Percentiles rank a stretch among this genome's conserved stretches.
These are phyloP conservation scores for Geoglossum cookeanum DNA, from an alignment of 2,329 filamentous ascomycete species.

Conservation along the genomic window DNA sequence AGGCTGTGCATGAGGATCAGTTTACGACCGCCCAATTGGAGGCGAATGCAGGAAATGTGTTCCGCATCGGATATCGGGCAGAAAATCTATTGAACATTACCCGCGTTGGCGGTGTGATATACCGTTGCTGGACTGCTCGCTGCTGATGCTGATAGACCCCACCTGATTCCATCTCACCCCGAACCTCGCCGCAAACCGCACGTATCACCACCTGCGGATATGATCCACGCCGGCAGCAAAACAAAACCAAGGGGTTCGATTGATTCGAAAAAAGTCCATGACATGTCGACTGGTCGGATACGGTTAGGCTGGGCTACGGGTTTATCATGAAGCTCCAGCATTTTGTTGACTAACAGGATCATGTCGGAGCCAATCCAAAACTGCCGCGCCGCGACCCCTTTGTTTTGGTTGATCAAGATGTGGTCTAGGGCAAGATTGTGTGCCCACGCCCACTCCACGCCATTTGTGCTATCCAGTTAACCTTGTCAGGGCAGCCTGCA, in stretches of 20 bases:
- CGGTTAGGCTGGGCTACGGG: neutral
- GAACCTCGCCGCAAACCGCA: neutral
- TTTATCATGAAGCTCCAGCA: neutral
- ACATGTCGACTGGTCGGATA: neutral
- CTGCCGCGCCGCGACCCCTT: neutral
- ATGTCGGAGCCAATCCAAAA: neutral
- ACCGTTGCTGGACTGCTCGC: no score
- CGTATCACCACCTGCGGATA: neutral
- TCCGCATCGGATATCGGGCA: conserved; percentile 1
- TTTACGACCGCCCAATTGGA: neutral
- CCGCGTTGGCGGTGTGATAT: neutral
- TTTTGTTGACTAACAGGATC: conserved; percentile 1
- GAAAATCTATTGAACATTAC: neutral
- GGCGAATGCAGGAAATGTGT: neutral
- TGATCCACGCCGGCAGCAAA: neutral
- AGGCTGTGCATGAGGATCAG: neutral
- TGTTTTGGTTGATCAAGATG: neutral
- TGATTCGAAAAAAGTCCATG: neutral
- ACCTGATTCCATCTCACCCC: neutral
- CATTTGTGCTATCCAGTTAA: neutral
- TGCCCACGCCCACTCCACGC: neutral
- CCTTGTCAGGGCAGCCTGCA: neutral
- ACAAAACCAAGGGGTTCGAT: neutral
- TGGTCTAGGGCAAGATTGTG: neutral
- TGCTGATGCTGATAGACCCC: neutral